These are phyloP conservation scores for Leishmania amazonensis DNA, from an alignment of 208 protist genomes.

Conservation along the genomic window DNA sequence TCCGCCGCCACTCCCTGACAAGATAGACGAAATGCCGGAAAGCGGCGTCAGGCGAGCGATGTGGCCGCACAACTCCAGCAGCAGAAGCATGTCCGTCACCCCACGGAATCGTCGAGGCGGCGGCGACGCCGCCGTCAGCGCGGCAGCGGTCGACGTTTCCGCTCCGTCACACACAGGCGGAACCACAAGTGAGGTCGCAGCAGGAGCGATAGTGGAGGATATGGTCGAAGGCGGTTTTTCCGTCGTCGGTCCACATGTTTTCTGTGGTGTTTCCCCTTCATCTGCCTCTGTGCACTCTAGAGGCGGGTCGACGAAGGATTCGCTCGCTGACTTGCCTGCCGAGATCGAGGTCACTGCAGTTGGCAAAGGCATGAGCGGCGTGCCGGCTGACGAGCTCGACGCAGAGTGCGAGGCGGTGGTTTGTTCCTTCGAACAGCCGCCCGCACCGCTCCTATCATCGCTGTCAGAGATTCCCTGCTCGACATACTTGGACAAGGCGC, in stretches of 20 bases:
- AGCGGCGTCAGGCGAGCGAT: conserved; percentile 30
- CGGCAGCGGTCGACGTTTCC: not conserved
- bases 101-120: conserved; percentile 15
- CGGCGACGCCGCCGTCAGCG: not conserved
- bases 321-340: not conserved
- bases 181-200: not conserved
- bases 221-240: not conserved
- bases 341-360: not conserved
- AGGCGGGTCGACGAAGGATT: conserved; percentile 9
- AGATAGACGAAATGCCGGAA: conserved; percentile 14
- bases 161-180: not conserved
- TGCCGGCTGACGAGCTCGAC: conserved; percentile 7
- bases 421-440: not conserved
- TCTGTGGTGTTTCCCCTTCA: not conserved
- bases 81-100: conserved; percentile 25
- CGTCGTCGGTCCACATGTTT: not conserved
- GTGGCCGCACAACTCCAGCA: conserved; percentile 34
- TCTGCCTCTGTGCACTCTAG: not conserved
- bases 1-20: not conserved
- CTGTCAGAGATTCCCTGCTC: conserved; percentile 29
- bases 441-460: not conserved
- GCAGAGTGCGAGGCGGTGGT: conserved; percentile 6
- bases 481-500: conserved; percentile 59
- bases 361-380: conserved; percentile 23
- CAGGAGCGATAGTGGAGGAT: not conserved